These are phyloP conservation scores for Daldinia vernicosa DNA, from an alignment of 495 filamentous ascomycete genomes.

Conservation along the genomic window DNA sequence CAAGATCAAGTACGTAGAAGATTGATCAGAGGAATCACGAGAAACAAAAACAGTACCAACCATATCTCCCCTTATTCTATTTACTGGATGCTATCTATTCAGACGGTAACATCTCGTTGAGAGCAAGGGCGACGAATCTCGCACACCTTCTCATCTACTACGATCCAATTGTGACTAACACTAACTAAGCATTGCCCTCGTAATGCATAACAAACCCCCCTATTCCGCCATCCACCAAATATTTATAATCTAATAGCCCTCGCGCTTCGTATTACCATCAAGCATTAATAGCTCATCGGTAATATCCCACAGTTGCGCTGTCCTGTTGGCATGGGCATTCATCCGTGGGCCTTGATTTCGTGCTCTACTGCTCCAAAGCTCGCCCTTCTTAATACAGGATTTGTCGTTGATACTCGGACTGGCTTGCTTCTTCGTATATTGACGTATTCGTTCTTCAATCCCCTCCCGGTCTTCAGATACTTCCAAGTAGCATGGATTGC, in stretches of 20 bases:
- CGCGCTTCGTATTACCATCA: conserved; percentile 6
- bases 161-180: conserved; percentile 11
- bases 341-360: neutral
- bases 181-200: conserved; percentile 12
- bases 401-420: neutral
- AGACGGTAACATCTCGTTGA: neutral
- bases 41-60: neutral
- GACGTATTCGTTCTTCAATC: conserved; percentile 28
- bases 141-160: neutral
- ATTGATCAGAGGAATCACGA: neutral
- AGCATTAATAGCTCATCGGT: conserved; percentile 30
- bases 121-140: neutral
- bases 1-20: neutral
- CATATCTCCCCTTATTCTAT: neutral
- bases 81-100: neutral
- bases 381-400: neutral
- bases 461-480: conserved; percentile 30
- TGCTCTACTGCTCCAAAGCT: neutral
- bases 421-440: conserved; percentile 1
- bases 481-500: conserved; percentile 4
- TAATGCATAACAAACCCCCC: conserved; percentile 12
- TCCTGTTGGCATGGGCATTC: neutral
- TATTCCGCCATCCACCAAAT: neutral
- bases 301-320: conserved; percentile 34
- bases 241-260: neutral